Conservation (phyloP, 495 filamentous ascomycete species). For the Acidomyces sp. region DNA sequence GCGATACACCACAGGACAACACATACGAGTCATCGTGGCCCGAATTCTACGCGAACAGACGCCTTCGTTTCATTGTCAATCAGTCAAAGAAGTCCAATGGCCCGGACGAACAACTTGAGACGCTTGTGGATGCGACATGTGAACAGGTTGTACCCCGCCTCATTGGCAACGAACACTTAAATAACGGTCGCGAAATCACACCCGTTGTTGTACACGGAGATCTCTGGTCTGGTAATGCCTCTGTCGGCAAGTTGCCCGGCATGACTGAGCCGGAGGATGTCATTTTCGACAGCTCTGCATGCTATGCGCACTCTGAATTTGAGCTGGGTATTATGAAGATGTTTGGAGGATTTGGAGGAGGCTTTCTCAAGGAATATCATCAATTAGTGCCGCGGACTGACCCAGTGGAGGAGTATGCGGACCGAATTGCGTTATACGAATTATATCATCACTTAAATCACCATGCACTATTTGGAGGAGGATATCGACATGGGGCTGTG, state of each 20-base stretch:
- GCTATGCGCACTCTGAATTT: constrained; percentile 79
- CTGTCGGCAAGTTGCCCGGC: constrained; percentile 48
- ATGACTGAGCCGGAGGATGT: constrained; percentile 55
- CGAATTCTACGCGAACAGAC: constrained; percentile 66
- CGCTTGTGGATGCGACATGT: constrained; percentile 50
- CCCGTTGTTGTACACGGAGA: constrained; percentile 85
- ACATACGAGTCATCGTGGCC: constrained; percentile 55
- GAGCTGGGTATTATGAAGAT: constrained; percentile 90
- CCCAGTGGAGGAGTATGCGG: constrained; percentile 72
- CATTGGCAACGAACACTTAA: constrained; percentile 52
- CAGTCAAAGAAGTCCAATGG: constrained; percentile 50
- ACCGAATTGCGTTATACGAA: constrained; percentile 67
- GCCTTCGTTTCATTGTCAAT: constrained; percentile 50
- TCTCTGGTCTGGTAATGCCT: constrained; percentile 79
- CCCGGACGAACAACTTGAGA: constrained; percentile 43
- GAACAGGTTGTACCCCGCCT: constrained; percentile 54
- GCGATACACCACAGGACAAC: constrained; percentile 71
- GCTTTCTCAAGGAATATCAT: constrained; percentile 68
- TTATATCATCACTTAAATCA: constrained; percentile 86
- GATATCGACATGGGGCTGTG: constrained; percentile 60
- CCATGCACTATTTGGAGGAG: constrained; percentile 67
- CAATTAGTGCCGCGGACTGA: constrained; percentile 60
- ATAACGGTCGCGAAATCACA: constrained; percentile 40
- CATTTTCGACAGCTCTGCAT: constrained; percentile 66
- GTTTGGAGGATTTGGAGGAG: constrained; percentile 76